A percentile compares a stretch with the other conserved stretches of the same genome.
phyloP scores from a whole-genome alignment of 352 stramenopile genomes.

The Salisapilia sapeloensis region DNA sequence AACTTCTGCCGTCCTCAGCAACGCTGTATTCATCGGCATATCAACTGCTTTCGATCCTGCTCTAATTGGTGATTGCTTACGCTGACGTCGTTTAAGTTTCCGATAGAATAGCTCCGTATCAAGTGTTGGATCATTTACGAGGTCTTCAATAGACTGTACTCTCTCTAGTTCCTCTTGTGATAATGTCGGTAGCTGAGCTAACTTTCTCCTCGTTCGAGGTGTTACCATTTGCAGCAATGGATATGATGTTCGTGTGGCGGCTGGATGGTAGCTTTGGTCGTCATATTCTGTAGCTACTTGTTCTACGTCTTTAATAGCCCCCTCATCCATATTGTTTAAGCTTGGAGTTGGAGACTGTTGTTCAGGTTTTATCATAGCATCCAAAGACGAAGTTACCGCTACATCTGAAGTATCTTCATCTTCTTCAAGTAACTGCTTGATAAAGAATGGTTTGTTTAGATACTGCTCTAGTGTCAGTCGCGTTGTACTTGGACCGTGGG shows the following conservation, averaged over 20 bases:
- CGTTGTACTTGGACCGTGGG: no score
- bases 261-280: not conserved
- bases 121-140: conserved; percentile 9
- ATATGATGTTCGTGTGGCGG: conserved; percentile 3
- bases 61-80: not conserved
- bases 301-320: not conserved
- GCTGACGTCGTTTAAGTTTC: conserved; percentile 7
- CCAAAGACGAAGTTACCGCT: no score
- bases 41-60: not conserved
- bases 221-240: conserved; percentile 31
- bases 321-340: conserved; percentile 1
- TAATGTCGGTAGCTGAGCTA: conserved; percentile 19
- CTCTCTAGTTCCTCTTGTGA: conserved; percentile 12
- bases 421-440: conserved; percentile 8
- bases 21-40: not conserved
- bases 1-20: no score
- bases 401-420: not conserved
- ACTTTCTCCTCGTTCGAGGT: conserved; percentile 17
- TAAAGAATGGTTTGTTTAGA: conserved; percentile 6
- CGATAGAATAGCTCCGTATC: conserved; percentile 15
- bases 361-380: no score
- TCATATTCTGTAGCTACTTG: not conserved
- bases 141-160: conserved; percentile 21
- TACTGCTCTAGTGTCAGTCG: conserved; percentile 4
- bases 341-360: no score